These are phyloP conservation scores for Fraxinus paxiana DNA, from an alignment of 305 asterid genomes.

Conservation along the genomic window DNA sequence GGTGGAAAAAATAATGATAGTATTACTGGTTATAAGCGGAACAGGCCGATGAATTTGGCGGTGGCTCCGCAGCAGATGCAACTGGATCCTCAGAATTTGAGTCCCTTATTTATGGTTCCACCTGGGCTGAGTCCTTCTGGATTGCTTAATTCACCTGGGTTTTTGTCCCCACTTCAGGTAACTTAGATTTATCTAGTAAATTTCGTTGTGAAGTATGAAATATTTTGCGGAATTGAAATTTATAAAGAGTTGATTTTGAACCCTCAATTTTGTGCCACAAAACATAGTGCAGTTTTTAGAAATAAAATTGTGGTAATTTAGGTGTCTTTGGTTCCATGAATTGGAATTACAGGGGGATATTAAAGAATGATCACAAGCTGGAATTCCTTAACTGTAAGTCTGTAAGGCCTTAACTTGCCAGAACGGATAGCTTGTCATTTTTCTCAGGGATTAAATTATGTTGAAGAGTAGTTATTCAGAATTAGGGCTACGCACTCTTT, in stretches of 20 bases:
- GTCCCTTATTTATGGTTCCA: slow-evolving; percentile 61
- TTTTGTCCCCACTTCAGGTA: slow-evolving; percentile 88
- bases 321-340: background rate
- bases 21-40: slow-evolving; percentile 55
- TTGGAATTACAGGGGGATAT: background rate
- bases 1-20: slow-evolving; percentile 26
- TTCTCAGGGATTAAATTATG: background rate
- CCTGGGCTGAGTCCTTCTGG: slow-evolving; percentile 76
- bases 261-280: background rate
- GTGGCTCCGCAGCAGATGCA: slow-evolving; percentile 49
- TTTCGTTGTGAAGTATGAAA: background rate
- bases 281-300: background rate
- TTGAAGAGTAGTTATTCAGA: background rate
- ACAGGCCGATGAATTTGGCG: slow-evolving; percentile 60
- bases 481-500: background rate
- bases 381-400: background rate
- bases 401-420: background rate
- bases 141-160: slow-evolving; percentile 73
- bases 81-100: slow-evolving; percentile 34
- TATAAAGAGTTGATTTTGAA: background rate
- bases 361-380: background rate
- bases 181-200: background rate
- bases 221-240: background rate
- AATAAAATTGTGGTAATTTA: background rate
- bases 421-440: background rate